A percentile compares a stretch with the other conserved stretches of the same genome.
phyloP scores from a whole-genome alignment of 2,329 filamentous ascomycete genomes.

The Lachnellula hyalina region DNA sequence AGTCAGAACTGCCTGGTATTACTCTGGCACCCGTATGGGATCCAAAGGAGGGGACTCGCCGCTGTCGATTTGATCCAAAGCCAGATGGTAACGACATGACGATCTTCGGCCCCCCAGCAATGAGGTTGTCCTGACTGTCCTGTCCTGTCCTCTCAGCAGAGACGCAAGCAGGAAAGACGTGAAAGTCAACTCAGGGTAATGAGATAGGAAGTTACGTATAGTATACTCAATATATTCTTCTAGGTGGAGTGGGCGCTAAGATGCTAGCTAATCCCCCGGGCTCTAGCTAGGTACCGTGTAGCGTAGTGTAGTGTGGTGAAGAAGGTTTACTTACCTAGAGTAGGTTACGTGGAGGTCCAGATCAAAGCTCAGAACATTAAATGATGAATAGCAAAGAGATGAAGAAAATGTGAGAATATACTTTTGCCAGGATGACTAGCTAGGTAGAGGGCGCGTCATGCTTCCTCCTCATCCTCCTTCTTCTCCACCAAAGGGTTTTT shows the following conservation, averaged over 20 bases:
- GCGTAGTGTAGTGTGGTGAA: too few relatives aligned
- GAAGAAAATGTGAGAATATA: background rate
- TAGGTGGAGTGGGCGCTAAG: too few relatives aligned
- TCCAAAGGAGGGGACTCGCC: slow-evolving; percentile 18
- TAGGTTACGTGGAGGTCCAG: background rate
- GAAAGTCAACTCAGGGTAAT: background rate
- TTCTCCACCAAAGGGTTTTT: background rate
- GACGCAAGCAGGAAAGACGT: background rate
- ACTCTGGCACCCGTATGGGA: slow-evolving; percentile 26
- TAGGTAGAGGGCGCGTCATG: background rate
- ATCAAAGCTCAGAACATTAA: background rate
- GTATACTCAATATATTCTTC: too few relatives aligned
- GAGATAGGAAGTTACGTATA: background rate
- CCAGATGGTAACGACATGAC: slow-evolving; percentile 24
- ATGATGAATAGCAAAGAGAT: background rate
- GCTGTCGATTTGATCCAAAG: slow-evolving; percentile 15
- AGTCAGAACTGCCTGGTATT: slow-evolving; percentile 22
- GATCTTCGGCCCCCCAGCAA: background rate
- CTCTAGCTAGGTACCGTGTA: too few relatives aligned
- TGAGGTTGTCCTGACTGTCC: background rate
- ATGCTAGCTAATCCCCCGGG: too few relatives aligned
- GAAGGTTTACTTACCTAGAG: too few relatives aligned
- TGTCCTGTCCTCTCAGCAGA: background rate
- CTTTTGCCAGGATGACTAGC: background rate
- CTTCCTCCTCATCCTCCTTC: background rate